Base-by-base conservation (phyloP, 1,284 basidiomycete genomes). In the Hypsizygus ulmarius region DNA sequence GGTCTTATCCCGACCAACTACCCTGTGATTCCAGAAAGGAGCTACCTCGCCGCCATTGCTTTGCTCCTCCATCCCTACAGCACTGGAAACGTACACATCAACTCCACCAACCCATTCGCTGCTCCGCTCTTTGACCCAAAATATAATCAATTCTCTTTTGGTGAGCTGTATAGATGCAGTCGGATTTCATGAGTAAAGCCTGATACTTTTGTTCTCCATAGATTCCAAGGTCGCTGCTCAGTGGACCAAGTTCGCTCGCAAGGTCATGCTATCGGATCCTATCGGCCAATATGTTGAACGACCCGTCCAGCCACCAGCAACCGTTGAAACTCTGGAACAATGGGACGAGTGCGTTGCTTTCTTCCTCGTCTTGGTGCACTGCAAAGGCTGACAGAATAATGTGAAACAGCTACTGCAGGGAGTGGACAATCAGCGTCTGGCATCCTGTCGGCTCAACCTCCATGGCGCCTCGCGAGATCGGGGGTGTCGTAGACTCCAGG, bases 401-500 rank as follows among this genome's bases (percentile, higher is more conserved):
- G 3, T 25, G 21, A 12, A 8, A 43, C 35, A 51, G 49, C 33
- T 53, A 50, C 51, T 53, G 51, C 44, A 48, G 47, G 33, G 45
- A 53, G 28, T 53, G 45, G 44, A 53, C 51, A 0, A 53, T 53
- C 38, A 53, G 51, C 27, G 51, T 53, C 8, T 53, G 47, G 47
- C 55, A 61, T 29, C 58, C 57, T 11, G 48, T 59, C 34, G 63
- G 62, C 19, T 66, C 66, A 3, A 58, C 59, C 5, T 53, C 64
- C 6, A 62, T 67, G 59, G 55, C 59, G 5, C 57, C 63, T 11
- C 48, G 53, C 18, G 51, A 56, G 6, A 48, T 58, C 14, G 61
- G 60, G 5, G 67, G 67, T 40, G 67, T 69, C 29, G 64, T 69
- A 27, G 57, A 61, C 41, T 46, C 56, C 15, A 39, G 50, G 28